Base-by-base conservation (phyloP, 345 rosid species). In the Gossypium arboreum region DNA sequence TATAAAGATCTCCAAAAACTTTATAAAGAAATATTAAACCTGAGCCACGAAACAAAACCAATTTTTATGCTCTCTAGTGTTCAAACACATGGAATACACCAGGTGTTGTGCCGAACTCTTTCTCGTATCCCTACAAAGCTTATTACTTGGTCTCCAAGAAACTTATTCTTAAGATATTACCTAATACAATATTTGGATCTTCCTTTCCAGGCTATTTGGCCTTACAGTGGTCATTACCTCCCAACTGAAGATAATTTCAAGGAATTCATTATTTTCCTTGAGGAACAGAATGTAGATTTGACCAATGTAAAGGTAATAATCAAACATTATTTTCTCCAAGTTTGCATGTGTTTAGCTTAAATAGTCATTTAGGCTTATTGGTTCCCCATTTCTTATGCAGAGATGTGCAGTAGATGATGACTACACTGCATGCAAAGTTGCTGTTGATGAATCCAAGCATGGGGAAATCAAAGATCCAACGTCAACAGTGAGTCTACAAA, bases 161-260 rank as follows among this genome's bases (percentile, higher is more conserved):
- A 5, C 41, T 34, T 34, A 34, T 34, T 5, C 7, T 34, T 34
- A 5, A 34, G 41, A 34, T 34, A 34, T 5, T 34, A 5, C 7
- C 41, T 34, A 34, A 34, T 34, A 5, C 41, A 34, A 34, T 34
- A 34, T 34, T 34, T 34, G 7, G 41, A 34, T 60, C 41, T 25
- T 13, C 34, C 41, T 60, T 25, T 25, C 41, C 41, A 60, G 41
- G 64, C 64, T 27, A 60, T 60, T 60, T 60, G 64, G 64, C 64
- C 41, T 25, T 60, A 60, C 41, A 60, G 64, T 25, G 64, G 64
- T 60, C 64, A 60, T 60, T 60, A 60, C 64, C 64, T 60, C 41
- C 64, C 64, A 60, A 60, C 64, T 60, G 64, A 60, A 25, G 64
- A 60, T 25, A 60, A 60, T 27, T 60, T 60, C 64, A 60, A 60